A percentile compares a stretch with the other conserved stretches of the same genome.
phyloP scores from a whole-genome alignment of 2,329 filamentous ascomycete genomes.

The Penicillium nordicum region DNA sequence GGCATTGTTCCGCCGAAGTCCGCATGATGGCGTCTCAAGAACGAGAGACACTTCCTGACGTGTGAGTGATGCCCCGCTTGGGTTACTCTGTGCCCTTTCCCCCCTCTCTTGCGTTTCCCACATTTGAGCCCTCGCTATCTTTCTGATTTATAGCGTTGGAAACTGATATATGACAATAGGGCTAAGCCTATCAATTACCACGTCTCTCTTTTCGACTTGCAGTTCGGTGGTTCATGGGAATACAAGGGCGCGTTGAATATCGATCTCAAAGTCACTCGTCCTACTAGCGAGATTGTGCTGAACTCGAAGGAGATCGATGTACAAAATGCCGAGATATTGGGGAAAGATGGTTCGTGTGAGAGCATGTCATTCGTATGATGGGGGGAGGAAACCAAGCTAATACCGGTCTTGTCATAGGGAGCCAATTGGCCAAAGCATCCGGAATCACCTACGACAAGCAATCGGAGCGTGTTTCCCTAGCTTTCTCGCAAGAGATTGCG shows the following conservation, averaged over 20 bases:
- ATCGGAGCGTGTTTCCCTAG: constrained; percentile 76
- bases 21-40: constrained; percentile 44
- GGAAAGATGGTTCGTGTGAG: constrained; percentile 32
- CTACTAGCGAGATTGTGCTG: constrained; percentile 73
- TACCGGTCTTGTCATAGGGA: constrained; percentile 20
- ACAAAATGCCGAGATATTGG: constrained; percentile 50
- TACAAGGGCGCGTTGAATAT: constrained; percentile 87
- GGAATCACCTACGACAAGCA: constrained; percentile 76
- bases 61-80: constrained; percentile 30
- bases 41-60: constrained; percentile 46
- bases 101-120: not conserved
- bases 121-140: not conserved
- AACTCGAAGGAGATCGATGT: constrained; percentile 85
- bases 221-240: constrained; percentile 67
- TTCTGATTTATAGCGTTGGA: not conserved
- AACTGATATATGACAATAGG: constrained; percentile 36
- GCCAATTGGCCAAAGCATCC: constrained; percentile 50
- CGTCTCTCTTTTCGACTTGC: constrained; percentile 75
- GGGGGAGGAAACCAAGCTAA: not conserved
- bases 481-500: constrained; percentile 69
- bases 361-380: not conserved
- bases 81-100: not conserved
- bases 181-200: constrained; percentile 84
- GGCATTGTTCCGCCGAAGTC: constrained; percentile 42
- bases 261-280: constrained; percentile 66